phyloP scores from a whole-genome alignment of 495 filamentous ascomycete genomes.

The Penicillium manginii region DNA sequence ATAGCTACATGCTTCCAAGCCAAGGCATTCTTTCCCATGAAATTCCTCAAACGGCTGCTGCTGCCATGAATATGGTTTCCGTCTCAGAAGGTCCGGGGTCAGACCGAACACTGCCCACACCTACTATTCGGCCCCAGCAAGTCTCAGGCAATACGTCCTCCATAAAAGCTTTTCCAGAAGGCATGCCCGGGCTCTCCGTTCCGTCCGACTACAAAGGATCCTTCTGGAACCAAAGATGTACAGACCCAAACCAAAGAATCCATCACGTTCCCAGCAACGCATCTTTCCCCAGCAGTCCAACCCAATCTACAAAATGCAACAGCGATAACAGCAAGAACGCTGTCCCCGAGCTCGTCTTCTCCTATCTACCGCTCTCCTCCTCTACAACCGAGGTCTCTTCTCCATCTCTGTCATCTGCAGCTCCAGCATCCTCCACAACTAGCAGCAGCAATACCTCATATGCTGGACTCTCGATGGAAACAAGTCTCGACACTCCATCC shows the following conservation, averaged over 20 bases:
- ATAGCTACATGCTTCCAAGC: constrained; percentile 34
- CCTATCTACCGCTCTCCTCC: constrained; percentile 33
- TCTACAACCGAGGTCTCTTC: constrained; percentile 11
- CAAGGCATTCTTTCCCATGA: constrained; percentile 28
- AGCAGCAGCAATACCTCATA: constrained; percentile 17
- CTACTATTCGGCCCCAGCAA: constrained; percentile 30
- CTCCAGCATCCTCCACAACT: constrained; percentile 10
- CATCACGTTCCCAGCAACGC: constrained; percentile 17
- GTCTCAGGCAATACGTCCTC: constrained; percentile 7
- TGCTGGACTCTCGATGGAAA: constrained; percentile 14
- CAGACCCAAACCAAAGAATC: constrained; percentile 6
- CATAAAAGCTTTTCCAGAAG: constrained; percentile 8
- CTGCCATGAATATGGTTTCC: constrained; percentile 18
- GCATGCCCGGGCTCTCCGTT: constrained; percentile 2
- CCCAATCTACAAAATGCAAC: constrained; percentile 22
- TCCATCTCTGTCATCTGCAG: constrained; percentile 8
- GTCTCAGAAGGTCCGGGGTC: constrained; percentile 28
- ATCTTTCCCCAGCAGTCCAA: constrained; percentile 22
- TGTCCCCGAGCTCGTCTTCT: constrained; percentile 36
- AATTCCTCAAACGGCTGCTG: constrained; percentile 18
- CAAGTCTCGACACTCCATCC: constrained; percentile 23
- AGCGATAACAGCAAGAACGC: constrained; percentile 11
- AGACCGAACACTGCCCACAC: constrained; percentile 44
- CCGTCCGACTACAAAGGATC: constrained; percentile 16
- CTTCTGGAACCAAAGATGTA: constrained; percentile 19